These are phyloP conservation scores for Actinomortierella wolfii DNA, from an alignment of 371 early-diverging fungal species.

Conservation along the genomic window DNA sequence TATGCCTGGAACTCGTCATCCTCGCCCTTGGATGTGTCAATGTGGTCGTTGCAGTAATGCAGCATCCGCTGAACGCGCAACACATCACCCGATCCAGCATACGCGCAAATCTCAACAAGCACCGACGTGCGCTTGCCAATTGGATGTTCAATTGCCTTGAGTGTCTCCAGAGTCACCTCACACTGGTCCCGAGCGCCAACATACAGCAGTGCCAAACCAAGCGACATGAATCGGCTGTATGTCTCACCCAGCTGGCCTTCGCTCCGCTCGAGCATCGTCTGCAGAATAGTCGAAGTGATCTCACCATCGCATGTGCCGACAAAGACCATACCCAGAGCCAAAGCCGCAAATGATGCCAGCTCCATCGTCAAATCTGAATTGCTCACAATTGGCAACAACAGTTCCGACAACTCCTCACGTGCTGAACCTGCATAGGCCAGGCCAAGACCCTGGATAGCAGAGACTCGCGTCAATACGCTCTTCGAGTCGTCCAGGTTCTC, in stretches of 20 bases:
- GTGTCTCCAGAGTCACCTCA: constrained; percentile 92
- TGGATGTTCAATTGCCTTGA: constrained; percentile 93
- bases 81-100: constrained; percentile 96
- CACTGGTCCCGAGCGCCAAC: constrained; percentile 86
- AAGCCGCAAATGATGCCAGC: constrained; percentile 85
- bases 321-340: constrained; percentile 90
- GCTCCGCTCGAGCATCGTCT: constrained; percentile 95
- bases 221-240: constrained; percentile 88
- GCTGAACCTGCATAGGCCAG: constrained; percentile 95
- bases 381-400: constrained; percentile 83
- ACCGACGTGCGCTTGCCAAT: constrained; percentile 88
- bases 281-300: constrained; percentile 87
- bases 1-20: constrained; percentile 88
- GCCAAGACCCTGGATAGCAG: constrained; percentile 71
- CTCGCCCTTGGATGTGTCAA: constrained; percentile 80
- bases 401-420: constrained; percentile 82
- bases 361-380: constrained; percentile 90
- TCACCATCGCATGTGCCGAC: constrained; percentile 94
- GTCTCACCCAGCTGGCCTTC: constrained; percentile 82
- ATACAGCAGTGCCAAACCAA: constrained; percentile 84
- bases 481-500: constrained; percentile 78
- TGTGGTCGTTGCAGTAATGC: constrained; percentile 92
- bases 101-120: constrained; percentile 88
- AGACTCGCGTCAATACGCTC: constrained; percentile 47
- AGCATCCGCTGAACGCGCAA: constrained; percentile 96